Percentiles rank a stretch among this genome's conserved stretches.
phyloP scores from a whole-genome alignment of 805 yeast genomes.

The Candida morakotiae region DNA sequence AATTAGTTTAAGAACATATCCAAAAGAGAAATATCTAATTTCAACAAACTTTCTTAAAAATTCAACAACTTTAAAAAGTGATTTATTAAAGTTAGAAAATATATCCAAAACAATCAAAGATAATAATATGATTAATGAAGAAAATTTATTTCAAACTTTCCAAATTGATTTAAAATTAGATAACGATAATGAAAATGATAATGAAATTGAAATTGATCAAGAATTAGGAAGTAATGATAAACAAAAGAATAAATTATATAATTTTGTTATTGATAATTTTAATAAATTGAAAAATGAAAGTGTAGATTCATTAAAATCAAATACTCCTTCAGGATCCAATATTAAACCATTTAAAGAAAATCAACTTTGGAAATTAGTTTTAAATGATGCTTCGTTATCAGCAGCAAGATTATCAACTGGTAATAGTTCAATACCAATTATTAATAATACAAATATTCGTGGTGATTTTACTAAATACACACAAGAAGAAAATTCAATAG shows the following conservation, averaged over 20 bases:
- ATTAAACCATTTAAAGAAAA: not conserved
- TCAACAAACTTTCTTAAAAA: slow-evolving; percentile 31
- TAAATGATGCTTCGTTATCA: slow-evolving; percentile 30
- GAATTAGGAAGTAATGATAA: not conserved
- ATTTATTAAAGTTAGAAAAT: not conserved
- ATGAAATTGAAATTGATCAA: not conserved
- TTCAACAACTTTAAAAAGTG: slow-evolving; percentile 10
- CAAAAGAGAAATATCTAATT: slow-evolving; percentile 26
- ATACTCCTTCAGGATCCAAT: not conserved
- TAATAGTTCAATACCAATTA: slow-evolving; percentile 17
- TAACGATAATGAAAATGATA: not conserved
- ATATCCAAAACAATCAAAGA: not conserved
- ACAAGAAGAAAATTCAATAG: not conserved
- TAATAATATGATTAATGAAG: not conserved
- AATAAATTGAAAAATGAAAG: not conserved
- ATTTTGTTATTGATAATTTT: slow-evolving; percentile 6
- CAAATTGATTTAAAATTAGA: slow-evolving; percentile 2
- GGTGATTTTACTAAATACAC: slow-evolving; percentile 23
- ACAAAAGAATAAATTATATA: slow-evolving; percentile 1
- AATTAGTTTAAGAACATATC: slow-evolving; percentile 35
- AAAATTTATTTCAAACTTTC: slow-evolving; percentile 2
- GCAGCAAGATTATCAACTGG: slow-evolving; percentile 37
- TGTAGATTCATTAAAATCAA: not conserved
- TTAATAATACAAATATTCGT: slow-evolving; percentile 18
- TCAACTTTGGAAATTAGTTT: slow-evolving; percentile 26